phyloP scores from a whole-genome alignment of 208 protist species.

The Herpetomonas samuelpessoai region DNA sequence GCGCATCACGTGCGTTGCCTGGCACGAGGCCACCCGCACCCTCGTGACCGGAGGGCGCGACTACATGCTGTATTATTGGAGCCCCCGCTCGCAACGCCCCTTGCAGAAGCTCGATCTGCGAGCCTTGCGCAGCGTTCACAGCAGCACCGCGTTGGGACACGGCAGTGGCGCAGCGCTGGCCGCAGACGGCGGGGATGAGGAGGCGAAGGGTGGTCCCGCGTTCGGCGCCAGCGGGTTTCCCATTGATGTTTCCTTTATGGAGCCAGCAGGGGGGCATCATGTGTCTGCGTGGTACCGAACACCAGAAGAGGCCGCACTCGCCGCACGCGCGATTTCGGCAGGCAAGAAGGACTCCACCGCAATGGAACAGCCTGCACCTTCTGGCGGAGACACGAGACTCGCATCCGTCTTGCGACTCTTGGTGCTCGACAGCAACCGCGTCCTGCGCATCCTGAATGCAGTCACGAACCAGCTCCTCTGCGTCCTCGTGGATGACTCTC shows the following conservation, averaged over 20 bases:
- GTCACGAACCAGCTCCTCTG: conserved; percentile 36
- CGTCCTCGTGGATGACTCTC: conserved; percentile 41
- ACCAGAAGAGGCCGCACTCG: too few species aligned
- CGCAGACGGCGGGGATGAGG: conserved; percentile 18
- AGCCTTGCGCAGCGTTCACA: conserved; percentile 21
- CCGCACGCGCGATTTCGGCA: too few species aligned
- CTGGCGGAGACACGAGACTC: too few species aligned
- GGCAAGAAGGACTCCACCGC: neutral
- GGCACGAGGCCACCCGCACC: conserved; percentile 35
- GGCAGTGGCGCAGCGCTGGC: conserved; percentile 63
- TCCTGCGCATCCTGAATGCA: conserved; percentile 71
- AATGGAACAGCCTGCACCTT: too few species aligned
- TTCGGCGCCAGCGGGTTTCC: conserved; percentile 56
- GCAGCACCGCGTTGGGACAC: conserved; percentile 16
- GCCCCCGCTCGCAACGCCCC: conserved; percentile 37
- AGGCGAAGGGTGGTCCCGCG: conserved; percentile 13
- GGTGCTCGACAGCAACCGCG: conserved; percentile 69
- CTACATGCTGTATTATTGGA: conserved; percentile 74
- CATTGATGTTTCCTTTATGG: conserved; percentile 73
- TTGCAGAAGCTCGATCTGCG: conserved; percentile 58
- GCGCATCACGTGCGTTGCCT: conserved; percentile 65
- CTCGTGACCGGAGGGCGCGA: conserved; percentile 74
- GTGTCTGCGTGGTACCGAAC: too few species aligned
- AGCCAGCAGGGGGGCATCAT: too few species aligned
- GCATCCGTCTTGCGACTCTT: conserved; percentile 40